phyloP scores from a whole-genome alignment of 306 rosid species.

The Geum urbanum region DNA sequence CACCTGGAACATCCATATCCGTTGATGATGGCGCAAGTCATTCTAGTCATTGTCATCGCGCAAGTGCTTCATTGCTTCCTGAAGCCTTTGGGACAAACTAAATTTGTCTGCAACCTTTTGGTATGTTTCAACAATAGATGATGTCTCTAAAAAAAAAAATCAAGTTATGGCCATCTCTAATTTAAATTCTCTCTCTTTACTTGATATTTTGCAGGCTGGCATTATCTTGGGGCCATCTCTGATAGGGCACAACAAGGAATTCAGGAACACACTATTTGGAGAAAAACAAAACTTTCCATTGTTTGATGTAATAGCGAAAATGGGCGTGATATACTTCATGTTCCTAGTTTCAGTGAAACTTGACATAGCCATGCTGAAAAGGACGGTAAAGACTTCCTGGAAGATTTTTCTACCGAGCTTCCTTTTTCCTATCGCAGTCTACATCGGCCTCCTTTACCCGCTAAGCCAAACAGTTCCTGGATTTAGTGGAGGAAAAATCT shows the following conservation, averaged over 20 bases:
- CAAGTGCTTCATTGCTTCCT: slow-evolving; percentile 34
- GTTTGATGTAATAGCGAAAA: slow-evolving; percentile 47
- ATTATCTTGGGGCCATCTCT: slow-evolving; percentile 12
- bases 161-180: too few species aligned
- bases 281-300: slow-evolving; percentile 42
- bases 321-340: slow-evolving; percentile 51
- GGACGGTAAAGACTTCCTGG: slow-evolving; percentile 41
- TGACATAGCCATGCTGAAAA: slow-evolving; percentile 39
- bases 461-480: neutral
- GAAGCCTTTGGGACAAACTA: slow-evolving; percentile 57
- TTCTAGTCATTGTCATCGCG: slow-evolving; percentile 42
- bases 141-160: too few species aligned
- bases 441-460: neutral
- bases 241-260: slow-evolving; percentile 7
- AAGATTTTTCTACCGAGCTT: slow-evolving; percentile 25
- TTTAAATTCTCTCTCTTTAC: too few species aligned
- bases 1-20: slow-evolving; percentile 45
- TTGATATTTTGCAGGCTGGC: neutral
- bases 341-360: slow-evolving; percentile 53
- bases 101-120: slow-evolving; percentile 53
- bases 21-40: slow-evolving; percentile 47
- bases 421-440: neutral
- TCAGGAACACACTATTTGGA: neutral
- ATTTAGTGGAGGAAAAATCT: neutral
- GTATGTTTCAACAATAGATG: slow-evolving; percentile 19